phyloP scores from a whole-genome alignment of 2,329 filamentous ascomycete genomes.

The Aspergillus candidus region DNA sequence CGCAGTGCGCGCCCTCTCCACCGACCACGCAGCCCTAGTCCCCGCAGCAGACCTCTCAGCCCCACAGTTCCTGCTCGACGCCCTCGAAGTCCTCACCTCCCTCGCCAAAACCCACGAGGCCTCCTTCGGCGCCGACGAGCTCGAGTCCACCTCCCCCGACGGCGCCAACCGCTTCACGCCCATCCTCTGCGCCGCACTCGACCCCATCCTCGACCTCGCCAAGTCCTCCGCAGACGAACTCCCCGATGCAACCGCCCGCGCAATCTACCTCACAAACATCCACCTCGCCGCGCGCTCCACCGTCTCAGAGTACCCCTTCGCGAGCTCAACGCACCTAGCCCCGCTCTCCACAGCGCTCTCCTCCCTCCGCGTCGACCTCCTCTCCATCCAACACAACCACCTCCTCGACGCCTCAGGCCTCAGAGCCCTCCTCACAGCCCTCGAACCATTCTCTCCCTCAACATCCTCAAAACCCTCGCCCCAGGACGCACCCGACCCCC shows the following conservation, averaged over 20 bases:
- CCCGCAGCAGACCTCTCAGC: constrained; percentile 67
- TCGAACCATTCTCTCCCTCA: constrained; percentile 40
- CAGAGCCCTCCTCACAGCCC: constrained; percentile 53
- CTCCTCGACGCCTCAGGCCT: constrained; percentile 72
- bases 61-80: constrained; percentile 73
- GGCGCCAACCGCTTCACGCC: constrained; percentile 63
- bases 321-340: constrained; percentile 52
- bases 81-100: constrained; percentile 67
- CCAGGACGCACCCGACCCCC: constrained; percentile 1
- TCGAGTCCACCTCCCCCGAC: constrained; percentile 48
- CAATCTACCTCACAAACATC: constrained; percentile 47
- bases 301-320: constrained; percentile 52
- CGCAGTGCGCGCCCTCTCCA: constrained; percentile 57
- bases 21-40: constrained; percentile 66
- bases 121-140: constrained; percentile 51
- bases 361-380: constrained; percentile 46
- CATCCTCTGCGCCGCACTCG: constrained; percentile 71
- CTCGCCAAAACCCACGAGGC: constrained; percentile 85
- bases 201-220: constrained; percentile 70
- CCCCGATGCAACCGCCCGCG: constrained; percentile 36
- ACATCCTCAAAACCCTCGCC: constrained; percentile 15
- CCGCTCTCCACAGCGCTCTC: constrained; percentile 51
- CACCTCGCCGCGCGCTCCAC: constrained; percentile 37
- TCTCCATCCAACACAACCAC: constrained; percentile 64
- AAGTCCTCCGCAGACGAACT: constrained; percentile 46